A percentile compares a stretch with the other conserved stretches of the same genome.
Conservation (phyloP, 176 grass and related monocot species). For the Sorghum bicolor region Sorghum_bicolor_NCBIv3 NC_012872.2:15890001-15890500, state of each 20-base stretch:
- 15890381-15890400: slow-evolving; percentile 97
- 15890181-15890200: neutral
- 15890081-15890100: slow-evolving; percentile 1
- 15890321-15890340: slow-evolving; percentile 90
- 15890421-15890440: slow-evolving; percentile 93
- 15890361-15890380: slow-evolving; percentile 86
- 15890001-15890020: slow-evolving; percentile 98
- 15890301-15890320: slow-evolving; percentile 78
- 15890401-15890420: slow-evolving; percentile 96
- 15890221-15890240: neutral
- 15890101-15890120: too few relatives aligned
- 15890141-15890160: neutral
- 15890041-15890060: slow-evolving; percentile 15
- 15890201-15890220: neutral
- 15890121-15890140: too few relatives aligned
- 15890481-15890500: neutral
- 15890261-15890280: slow-evolving; percentile 18
- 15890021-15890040: slow-evolving; percentile 88
- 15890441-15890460: slow-evolving; percentile 93
- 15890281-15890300: slow-evolving; percentile 85
- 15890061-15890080: neutral
- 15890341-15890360: slow-evolving; percentile 99
- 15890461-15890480: neutral
- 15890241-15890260: neutral
- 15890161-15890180: neutral